Evolutionary conservation across 306 rosid genomes (phyloP), one percentile per base, ranked within the genome.

Genomic region (Sicyos edulis): DNA sequence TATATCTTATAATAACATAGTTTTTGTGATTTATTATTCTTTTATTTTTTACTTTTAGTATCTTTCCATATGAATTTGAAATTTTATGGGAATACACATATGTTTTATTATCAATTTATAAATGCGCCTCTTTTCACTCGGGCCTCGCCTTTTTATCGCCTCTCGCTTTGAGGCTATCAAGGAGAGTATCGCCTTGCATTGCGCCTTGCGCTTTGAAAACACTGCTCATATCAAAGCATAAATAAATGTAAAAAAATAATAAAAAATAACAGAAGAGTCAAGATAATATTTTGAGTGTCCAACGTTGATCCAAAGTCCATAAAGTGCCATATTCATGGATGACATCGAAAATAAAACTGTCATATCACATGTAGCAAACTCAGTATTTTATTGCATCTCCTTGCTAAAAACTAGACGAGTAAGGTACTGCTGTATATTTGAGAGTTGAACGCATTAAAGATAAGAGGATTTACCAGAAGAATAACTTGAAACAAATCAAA

Each of bases 401-500:
- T 34, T n/a, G 2, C 16, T 62, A 32, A 32, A 16, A 62, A 62
- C 14, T 32, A 62, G 24, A 62, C 32, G 67, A 16, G 16, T 5
- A 34, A 32, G 47, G 13, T 37, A 9, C 47, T 40, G 29, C 49
- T 19, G 47, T 34, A 64, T 37, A 64, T 64, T 64, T 26, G 7
- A 64, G 70, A 64, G 52, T 29, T 34, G 29, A 64, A 42, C 51
- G 42, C 9, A 10, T 65, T 65, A 42, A 52, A 65, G 71, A 29
- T 65, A 10, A 32, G 53, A 8, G 63, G 32, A 11, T 12, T 65
- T 19, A 19, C 54, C n/a, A 19, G 34, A 65, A 42, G n/a, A 19
- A 19, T 24, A 40, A 40, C 70, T 40, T 51, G 54, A 20, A 67
- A 67, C 34, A 47, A 45, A 67, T 47, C 40, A 47, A 20, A 21